Evolutionary conservation across 108 stramenopile genomes (phyloP).

Genomic region (Cyclotella distinguenda): DNA sequence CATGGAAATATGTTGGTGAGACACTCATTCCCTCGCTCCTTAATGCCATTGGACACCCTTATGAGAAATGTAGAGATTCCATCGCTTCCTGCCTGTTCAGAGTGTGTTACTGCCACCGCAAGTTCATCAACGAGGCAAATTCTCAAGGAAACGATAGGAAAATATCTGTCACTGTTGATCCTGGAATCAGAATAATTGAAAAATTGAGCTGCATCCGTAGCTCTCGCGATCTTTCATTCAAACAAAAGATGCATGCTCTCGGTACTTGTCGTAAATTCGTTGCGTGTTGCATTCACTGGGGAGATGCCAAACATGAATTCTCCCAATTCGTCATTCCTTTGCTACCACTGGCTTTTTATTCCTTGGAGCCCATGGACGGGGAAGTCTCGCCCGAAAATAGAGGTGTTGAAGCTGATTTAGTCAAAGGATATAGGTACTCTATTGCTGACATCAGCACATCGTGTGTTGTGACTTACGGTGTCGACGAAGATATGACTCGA

Average conservation of each 20-base stretch:
- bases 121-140: constrained; percentile 40
- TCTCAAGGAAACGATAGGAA: constrained; percentile 17
- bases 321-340: constrained; percentile 75
- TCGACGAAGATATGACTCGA: constrained; percentile 55
- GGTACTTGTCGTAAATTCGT: constrained; percentile 84
- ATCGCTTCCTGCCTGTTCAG: constrained; percentile 79
- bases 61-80: constrained; percentile 85
- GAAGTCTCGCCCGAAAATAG: constrained; percentile 66
- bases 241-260: constrained; percentile 67
- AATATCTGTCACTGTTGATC: constrained; percentile 44
- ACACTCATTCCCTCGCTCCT: constrained; percentile 62
- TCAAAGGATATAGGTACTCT: constrained; percentile 75
- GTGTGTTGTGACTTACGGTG: constrained; percentile 66
- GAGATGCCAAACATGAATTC: constrained; percentile 80
- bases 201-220: constrained; percentile 48
- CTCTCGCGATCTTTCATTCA: constrained; percentile 45
- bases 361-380: constrained; percentile 58
- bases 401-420: constrained; percentile 79
- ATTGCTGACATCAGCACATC: constrained; percentile 76
- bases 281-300: constrained; percentile 79
- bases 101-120: constrained; percentile 76
- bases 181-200: constrained; percentile 62
- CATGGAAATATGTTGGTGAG: constrained; percentile 69
- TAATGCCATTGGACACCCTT: constrained; percentile 83
- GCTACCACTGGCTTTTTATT: constrained; percentile 76